These are phyloP conservation scores for Yarrowia yakushimensis DNA, from an alignment of 805 yeast genomes.

Conservation along the genomic window DNA sequence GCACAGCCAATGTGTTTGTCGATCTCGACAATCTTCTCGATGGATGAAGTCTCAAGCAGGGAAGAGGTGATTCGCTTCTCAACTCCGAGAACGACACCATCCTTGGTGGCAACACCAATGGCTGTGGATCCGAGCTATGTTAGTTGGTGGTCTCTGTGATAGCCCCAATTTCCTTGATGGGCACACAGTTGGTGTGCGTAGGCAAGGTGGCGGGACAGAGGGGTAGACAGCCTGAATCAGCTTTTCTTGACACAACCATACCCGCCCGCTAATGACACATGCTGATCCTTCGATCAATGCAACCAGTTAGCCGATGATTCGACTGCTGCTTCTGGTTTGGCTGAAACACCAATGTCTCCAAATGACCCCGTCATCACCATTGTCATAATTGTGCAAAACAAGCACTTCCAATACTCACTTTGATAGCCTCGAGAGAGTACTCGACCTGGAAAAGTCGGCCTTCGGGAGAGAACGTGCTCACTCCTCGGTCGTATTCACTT, in stretches of 20 bases:
- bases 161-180: not conserved
- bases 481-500: conserved; percentile 99
- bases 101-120: conserved; percentile 90
- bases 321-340: not conserved
- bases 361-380: not conserved
- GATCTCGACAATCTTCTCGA: conserved; percentile 93
- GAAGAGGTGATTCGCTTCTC: conserved; percentile 96
- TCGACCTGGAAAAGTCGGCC: conserved; percentile 98
- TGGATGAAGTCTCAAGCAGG: conserved; percentile 83
- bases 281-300: not conserved
- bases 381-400: not conserved
- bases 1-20: conserved; percentile 96
- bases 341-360: not conserved
- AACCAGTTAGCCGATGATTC: not conserved
- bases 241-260: not conserved
- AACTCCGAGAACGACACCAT: conserved; percentile 94
- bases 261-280: not conserved
- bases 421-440: conserved; percentile 95
- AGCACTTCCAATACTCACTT: not conserved
- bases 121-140: conserved; percentile 84
- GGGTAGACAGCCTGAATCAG: not conserved
- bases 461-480: conserved; percentile 96
- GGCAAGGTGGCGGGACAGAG: not conserved
- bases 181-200: not conserved
- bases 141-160: not conserved